Conservation (phyloP, 345 rosid genomes). For the Schrenkiella parvula region DNA sequence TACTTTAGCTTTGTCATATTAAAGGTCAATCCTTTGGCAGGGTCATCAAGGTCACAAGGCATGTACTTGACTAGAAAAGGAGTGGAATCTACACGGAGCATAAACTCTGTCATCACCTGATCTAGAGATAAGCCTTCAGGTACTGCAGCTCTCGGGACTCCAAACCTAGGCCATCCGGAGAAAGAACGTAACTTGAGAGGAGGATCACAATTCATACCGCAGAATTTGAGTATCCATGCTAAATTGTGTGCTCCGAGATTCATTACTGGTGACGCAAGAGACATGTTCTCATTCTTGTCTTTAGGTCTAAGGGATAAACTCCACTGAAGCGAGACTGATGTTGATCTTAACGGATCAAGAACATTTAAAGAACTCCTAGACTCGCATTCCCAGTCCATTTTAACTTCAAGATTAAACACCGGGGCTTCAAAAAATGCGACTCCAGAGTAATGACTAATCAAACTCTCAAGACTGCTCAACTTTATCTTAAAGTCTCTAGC, state of each 20-base stretch:
- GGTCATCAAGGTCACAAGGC: slow-evolving; percentile 78
- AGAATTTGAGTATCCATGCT: slow-evolving; percentile 78
- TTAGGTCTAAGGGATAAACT: slow-evolving; percentile 72
- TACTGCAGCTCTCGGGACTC: slow-evolving; percentile 62
- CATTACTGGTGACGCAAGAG: slow-evolving; percentile 41
- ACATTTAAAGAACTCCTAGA: slow-evolving; percentile 78
- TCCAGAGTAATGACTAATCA: slow-evolving; percentile 51
- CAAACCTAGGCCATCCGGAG: slow-evolving; percentile 90
- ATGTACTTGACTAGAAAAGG: slow-evolving; percentile 63
- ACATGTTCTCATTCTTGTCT: slow-evolving; percentile 35
- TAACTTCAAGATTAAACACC: slow-evolving; percentile 66
- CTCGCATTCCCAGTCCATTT: slow-evolving; percentile 86
- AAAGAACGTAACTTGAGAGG: slow-evolving; percentile 84
- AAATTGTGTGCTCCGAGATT: slow-evolving; percentile 91
- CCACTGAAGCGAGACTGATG: slow-evolving; percentile 80
- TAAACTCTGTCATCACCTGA: slow-evolving; percentile 90
- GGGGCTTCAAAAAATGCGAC: slow-evolving; percentile 69
- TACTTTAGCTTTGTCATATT: slow-evolving; percentile 66
- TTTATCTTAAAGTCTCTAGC: slow-evolving; percentile 70
- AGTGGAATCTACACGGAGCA: slow-evolving; percentile 74
- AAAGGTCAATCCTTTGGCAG: slow-evolving; percentile 82
- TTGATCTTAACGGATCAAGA: slow-evolving; percentile 89
- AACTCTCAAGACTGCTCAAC: slow-evolving; percentile 81
- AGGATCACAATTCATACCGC: slow-evolving; percentile 75
- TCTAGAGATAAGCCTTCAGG: slow-evolving; percentile 83